Conservation (phyloP, 495 filamentous ascomycete genomes). For the Bombardia bombarda region DNA sequence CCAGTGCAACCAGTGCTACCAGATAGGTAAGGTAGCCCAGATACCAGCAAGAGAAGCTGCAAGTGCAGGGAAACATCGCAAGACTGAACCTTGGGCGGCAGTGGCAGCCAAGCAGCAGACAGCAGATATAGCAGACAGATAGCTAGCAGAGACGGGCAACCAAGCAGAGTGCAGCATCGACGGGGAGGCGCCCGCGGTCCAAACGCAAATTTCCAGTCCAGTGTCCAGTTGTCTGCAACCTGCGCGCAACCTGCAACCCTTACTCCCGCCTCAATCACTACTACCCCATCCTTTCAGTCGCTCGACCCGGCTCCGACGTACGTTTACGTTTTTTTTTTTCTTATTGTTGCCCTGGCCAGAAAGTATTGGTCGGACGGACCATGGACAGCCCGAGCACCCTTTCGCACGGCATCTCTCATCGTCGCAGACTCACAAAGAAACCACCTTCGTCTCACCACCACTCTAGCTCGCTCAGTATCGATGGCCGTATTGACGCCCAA, state of each 20-base stretch:
- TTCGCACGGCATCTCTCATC: conserved; percentile 31
- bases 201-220: conserved; percentile 27
- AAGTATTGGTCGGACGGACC: conserved; percentile 14
- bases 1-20: too few relatives aligned
- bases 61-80: too few relatives aligned
- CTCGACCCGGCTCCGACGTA: conserved; percentile 12
- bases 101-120: conserved; percentile 19
- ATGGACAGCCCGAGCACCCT: conserved; percentile 34
- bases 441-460: conserved; percentile 35
- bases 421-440: conserved; percentile 49
- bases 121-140: too few relatives aligned
- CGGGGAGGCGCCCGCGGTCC: conserved; percentile 11
- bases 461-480: conserved; percentile 31
- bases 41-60: too few relatives aligned
- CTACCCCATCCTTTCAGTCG: conserved; percentile 22
- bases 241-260: conserved; percentile 8
- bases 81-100: conserved; percentile 24
- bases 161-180: conserved; percentile 18
- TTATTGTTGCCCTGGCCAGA: conserved; percentile 1
- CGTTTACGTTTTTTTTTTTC: conserved; percentile 14
- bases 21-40: too few relatives aligned
- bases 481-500: conserved; percentile 43
- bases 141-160: conserved; percentile 1
- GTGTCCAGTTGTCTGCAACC: too few relatives aligned
- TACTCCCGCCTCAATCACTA: conserved; percentile 23